phyloP scores from a whole-genome alignment of 2,329 filamentous ascomycete species.

The Xenoacremonium recifei region DNA sequence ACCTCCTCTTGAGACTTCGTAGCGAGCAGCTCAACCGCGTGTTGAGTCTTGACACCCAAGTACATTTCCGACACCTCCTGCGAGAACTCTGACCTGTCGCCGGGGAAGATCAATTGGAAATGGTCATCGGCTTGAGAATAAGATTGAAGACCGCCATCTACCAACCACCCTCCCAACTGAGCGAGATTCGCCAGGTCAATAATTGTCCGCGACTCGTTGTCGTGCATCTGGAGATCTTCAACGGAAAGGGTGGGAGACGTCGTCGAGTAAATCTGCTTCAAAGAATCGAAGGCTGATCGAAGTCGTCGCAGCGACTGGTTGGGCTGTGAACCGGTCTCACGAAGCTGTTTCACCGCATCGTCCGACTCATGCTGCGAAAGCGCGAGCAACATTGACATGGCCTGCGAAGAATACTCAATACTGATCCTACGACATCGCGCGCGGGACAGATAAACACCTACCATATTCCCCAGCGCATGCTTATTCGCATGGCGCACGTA shows the following conservation, averaged over 20 bases:
- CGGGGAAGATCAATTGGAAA: constrained; percentile 44
- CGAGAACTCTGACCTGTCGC: constrained; percentile 44
- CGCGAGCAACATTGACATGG: constrained; percentile 37
- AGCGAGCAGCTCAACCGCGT: constrained; percentile 54
- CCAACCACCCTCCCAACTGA: constrained; percentile 41
- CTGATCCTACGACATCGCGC: constrained; percentile 7
- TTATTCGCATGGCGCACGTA: constrained; percentile 37
- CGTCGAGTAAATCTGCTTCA: constrained; percentile 34
- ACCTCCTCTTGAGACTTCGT: constrained; percentile 47
- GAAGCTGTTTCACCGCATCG: constrained; percentile 32
- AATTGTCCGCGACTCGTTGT: constrained; percentile 31
- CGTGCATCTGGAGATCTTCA: constrained; percentile 32
- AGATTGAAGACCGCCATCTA: constrained; percentile 36
- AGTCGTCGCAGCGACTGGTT: constrained; percentile 31
- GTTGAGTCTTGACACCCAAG: constrained; percentile 46
- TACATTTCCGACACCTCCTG: constrained; percentile 42
- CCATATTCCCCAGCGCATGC: constrained; percentile 40
- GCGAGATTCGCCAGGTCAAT: constrained; percentile 50
- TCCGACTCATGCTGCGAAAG: constrained; percentile 38
- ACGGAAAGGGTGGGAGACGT: constrained; percentile 31
- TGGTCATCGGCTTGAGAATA: constrained; percentile 43
- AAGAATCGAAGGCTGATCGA: constrained; percentile 31
- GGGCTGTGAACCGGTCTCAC: constrained; percentile 33
- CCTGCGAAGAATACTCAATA: constrained; percentile 27
- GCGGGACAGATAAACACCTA: constrained; percentile 34